These are phyloP conservation scores for Solanum pinnatisectum DNA, from an alignment of 257 asterid species.

Conservation along the genomic window DNA sequence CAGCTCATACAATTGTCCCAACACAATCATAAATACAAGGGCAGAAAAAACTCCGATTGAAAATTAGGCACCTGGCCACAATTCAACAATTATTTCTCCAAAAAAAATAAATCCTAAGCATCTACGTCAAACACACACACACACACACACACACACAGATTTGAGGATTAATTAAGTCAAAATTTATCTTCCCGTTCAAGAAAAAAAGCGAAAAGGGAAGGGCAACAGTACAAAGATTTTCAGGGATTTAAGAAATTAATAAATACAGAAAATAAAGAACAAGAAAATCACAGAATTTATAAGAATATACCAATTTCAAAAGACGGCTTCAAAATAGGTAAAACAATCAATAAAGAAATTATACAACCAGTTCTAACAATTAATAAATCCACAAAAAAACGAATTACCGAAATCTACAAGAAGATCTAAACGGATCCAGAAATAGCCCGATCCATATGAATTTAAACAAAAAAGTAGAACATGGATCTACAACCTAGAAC, in stretches of 20 bases:
- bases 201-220: neutral
- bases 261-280: neutral
- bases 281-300: neutral
- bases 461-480: neutral
- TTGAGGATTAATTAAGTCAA: neutral
- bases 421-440: conserved; percentile 5
- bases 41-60: neutral
- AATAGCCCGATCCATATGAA: neutral
- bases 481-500: neutral
- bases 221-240: neutral
- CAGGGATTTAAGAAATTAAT: neutral
- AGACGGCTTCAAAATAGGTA: neutral
- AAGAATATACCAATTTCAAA: neutral
- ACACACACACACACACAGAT: neutral
- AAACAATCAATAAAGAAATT: neutral
- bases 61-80: neutral
- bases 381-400: neutral
- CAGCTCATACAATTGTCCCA: neutral
- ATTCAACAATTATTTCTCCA: neutral
- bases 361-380: neutral
- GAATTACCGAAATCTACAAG: neutral
- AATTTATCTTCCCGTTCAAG: neutral
- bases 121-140: too few relatives aligned
- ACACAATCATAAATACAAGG: neutral
- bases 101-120: neutral